Conservation (phyloP, 768 basidiomycete species). For the Leccinum rimulosum region DNA sequence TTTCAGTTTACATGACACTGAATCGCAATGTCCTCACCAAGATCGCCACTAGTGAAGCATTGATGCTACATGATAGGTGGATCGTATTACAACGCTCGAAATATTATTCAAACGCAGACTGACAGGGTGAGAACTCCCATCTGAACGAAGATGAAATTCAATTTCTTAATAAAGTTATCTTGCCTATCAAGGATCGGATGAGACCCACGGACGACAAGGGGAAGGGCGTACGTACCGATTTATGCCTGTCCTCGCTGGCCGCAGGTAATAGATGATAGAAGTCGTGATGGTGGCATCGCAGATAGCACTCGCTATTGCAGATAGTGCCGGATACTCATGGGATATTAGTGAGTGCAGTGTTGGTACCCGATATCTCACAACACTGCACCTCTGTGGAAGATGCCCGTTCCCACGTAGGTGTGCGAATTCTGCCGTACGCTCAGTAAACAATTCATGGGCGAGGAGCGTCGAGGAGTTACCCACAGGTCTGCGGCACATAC, state of each 20-base stretch:
- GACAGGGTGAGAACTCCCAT: constrained; percentile 22
- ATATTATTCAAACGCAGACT: background rate
- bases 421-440: constrained; percentile 4
- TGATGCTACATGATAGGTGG: constrained; percentile 3
- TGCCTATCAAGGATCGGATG: background rate
- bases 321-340: constrained; percentile 8
- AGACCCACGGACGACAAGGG: background rate
- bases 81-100: background rate
- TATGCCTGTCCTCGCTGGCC: constrained; percentile 6
- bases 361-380: background rate
- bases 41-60: constrained; percentile 6
- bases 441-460: background rate
- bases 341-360: background rate
- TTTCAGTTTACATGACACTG: too few species aligned
- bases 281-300: constrained; percentile 22
- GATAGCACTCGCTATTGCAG: constrained; percentile 14
- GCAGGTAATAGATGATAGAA: constrained; percentile 17
- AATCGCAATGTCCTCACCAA: constrained; percentile 7
- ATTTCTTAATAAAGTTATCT: constrained; percentile 8
- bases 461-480: background rate
- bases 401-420: constrained; percentile 5
- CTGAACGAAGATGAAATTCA: constrained; percentile 17
- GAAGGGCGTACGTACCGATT: constrained; percentile 9
- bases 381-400: constrained; percentile 5
- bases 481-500: constrained; percentile 6